Base-by-base conservation (phyloP, 352 stramenopile species). In the Globisporangium emineosum region DNA sequence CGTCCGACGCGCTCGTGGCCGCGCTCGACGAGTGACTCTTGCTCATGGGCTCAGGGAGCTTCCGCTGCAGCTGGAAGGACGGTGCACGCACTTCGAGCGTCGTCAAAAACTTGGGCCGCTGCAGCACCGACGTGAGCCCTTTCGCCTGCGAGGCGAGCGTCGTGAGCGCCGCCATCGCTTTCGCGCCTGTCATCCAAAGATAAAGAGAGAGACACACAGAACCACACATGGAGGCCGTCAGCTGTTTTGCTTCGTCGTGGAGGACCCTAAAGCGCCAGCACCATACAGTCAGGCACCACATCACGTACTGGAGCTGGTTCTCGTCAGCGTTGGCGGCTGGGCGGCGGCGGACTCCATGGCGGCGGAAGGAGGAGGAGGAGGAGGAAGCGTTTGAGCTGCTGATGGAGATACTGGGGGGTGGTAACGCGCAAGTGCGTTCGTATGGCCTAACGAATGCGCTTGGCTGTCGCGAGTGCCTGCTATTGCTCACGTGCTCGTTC, bases 61-160 rank as follows among this genome's bases (percentile, higher is more conserved):
- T 35, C n/a, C 30, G 9, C 21, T 60, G 54, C n/a, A 12, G 21
- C 64, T 69, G 54, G n/a, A 45, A 32, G 1, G n/a, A 33, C 40
- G 33, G 25, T 13, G 19, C 4, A 17, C 40, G 40, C 40, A 47
- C 40, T 17, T 47, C 40, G 17, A 47, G 40, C 40, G 33, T 32
- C 13, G 54, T 49, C 19, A 68, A 47, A n/a, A 65, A 64, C 43
- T 65, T 69, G 37, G 64, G 64, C 8, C 64, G 47, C 27, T 64
- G 64, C 12, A 69, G 51, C 37, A 42, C 51, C 5, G 64, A 60
- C 9, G 64, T 63, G 58, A 69, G 23, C 21, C 64, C 64, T 52
- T 60, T 64, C 35, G 64, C 64, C 25, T 69, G 64, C 50, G 59
- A 32, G 5, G 58, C 64, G 21, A 69, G 49, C 7, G 57, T 61